These are phyloP conservation scores for Vigna trinervia DNA, from an alignment of 306 rosid genomes.

Conservation along the genomic window DNA sequence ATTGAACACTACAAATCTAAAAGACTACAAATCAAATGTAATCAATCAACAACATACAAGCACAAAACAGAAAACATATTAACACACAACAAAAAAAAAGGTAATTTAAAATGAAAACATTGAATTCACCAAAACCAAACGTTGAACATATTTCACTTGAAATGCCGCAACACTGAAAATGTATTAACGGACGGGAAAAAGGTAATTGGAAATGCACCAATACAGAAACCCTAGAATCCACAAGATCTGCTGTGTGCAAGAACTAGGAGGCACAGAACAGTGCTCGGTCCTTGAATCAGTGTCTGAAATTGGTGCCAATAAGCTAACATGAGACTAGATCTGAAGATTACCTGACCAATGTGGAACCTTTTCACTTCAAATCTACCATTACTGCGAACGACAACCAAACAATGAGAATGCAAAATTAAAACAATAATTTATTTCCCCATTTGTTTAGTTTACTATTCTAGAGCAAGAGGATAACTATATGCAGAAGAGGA, in stretches of 20 bases:
- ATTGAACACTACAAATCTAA: slow-evolving; percentile 25
- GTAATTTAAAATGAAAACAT: too few species aligned
- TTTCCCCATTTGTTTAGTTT: not conserved
- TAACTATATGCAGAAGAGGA: slow-evolving; percentile 34
- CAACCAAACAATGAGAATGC: slow-evolving; percentile 46
- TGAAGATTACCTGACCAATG: slow-evolving; percentile 63
- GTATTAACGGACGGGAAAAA: slow-evolving; percentile 6
- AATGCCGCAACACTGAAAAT: slow-evolving; percentile 14
- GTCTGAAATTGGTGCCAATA: slow-evolving; percentile 26
- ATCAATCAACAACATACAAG: slow-evolving; percentile 24
- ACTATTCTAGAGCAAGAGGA: not conserved
- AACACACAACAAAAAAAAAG: too few species aligned
- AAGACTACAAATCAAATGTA: slow-evolving; percentile 9
- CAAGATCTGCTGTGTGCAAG: slow-evolving; percentile 52
- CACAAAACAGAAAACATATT: not conserved
- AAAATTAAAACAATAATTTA: slow-evolving; percentile 21
- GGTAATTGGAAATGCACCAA: slow-evolving; percentile 10
- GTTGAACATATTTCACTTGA: not conserved
- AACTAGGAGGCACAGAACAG: slow-evolving; percentile 24
- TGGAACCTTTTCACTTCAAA: slow-evolving; percentile 53
- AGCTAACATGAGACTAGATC: slow-evolving; percentile 60
- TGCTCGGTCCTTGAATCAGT: slow-evolving; percentile 33
- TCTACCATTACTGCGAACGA: slow-evolving; percentile 66
- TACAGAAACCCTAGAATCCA: slow-evolving; percentile 43
- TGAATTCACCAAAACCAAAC: not conserved